Evolutionary conservation across 306 rosid genomes (phyloP).

Genomic region (Canavalia ensiformis): DNA sequence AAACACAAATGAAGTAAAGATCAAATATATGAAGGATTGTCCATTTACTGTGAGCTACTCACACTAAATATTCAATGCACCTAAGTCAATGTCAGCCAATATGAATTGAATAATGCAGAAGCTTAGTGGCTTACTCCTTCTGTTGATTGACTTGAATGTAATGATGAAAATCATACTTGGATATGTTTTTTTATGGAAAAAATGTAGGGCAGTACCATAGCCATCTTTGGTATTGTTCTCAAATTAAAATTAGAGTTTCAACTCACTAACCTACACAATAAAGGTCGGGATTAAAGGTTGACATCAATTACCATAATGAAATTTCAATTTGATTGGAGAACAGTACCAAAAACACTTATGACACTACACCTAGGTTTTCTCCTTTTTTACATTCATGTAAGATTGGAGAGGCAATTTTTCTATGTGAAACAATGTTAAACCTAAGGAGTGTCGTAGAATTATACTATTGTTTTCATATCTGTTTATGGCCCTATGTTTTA

Average conservation of each 20-base stretch:
- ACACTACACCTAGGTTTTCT: too few species aligned
- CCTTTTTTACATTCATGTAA: neutral
- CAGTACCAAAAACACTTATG: too few species aligned
- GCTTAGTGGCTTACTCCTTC: slow-evolving; percentile 36
- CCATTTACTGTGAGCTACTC: neutral
- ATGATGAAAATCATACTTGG: neutral
- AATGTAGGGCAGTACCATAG: too few species aligned
- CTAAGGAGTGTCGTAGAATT: neutral
- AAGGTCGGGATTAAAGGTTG: too few species aligned
- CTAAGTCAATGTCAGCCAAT: neutral
- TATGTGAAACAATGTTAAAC: neutral
- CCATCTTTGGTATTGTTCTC: too few species aligned
- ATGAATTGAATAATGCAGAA: slow-evolving; percentile 16
- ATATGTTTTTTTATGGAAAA: neutral
- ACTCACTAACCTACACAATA: too few species aligned
- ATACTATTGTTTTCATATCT: neutral
- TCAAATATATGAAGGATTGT: slow-evolving; percentile 3
- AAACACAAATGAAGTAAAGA: neutral
- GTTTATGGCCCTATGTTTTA: neutral
- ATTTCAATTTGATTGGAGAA: too few species aligned
- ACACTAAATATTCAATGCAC: neutral
- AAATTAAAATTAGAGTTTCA: too few species aligned
- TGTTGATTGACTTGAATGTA: neutral
- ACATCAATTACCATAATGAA: too few species aligned
- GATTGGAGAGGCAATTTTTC: neutral